Conservation (phyloP, 352 stramenopile genomes). For the Phytophthora ramorum region DNA sequence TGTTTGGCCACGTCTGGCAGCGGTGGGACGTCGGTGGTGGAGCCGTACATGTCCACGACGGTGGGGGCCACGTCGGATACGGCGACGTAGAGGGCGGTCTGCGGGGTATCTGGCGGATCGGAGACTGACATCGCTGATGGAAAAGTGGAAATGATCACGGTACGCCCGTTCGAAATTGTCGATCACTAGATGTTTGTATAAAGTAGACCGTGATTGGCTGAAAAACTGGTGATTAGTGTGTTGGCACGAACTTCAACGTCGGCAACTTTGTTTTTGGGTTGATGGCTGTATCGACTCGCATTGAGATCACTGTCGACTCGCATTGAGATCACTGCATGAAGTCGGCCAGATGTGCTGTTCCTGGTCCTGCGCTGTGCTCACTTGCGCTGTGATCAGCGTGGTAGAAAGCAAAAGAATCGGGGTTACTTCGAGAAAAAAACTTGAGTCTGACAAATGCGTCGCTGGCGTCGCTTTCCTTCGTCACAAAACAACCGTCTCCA, state of each 20-base stretch:
- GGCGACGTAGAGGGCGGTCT: constrained; percentile 12
- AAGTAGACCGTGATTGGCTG: background rate
- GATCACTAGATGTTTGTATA: background rate
- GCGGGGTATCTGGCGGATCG: constrained; percentile 5
- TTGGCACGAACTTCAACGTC: background rate
- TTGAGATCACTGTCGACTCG: no score
- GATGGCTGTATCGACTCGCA: no score
- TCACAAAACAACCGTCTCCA: no score
- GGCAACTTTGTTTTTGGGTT: no score
- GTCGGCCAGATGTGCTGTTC: no score
- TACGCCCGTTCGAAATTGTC: background rate
- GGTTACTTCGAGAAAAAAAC: no score
- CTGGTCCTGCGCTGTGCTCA: no score
- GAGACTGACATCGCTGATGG: constrained; percentile 11
- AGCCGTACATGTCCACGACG: constrained; percentile 18
- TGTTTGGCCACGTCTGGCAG: constrained; percentile 62
- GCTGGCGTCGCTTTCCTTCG: no score
- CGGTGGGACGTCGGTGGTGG: constrained; percentile 5
- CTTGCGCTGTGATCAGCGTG: no score
- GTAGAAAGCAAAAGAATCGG: no score
- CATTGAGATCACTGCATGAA: constrained; percentile 32
- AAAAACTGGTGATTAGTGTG: background rate
- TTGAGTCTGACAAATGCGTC: no score
- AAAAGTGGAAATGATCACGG: constrained; percentile 17
- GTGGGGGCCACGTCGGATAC: constrained; percentile 7